Percentiles rank a stretch among this genome's conserved stretches.
Conservation (phyloP, 352 stramenopile genomes). For the Globisporangium okanoganense region DNA sequence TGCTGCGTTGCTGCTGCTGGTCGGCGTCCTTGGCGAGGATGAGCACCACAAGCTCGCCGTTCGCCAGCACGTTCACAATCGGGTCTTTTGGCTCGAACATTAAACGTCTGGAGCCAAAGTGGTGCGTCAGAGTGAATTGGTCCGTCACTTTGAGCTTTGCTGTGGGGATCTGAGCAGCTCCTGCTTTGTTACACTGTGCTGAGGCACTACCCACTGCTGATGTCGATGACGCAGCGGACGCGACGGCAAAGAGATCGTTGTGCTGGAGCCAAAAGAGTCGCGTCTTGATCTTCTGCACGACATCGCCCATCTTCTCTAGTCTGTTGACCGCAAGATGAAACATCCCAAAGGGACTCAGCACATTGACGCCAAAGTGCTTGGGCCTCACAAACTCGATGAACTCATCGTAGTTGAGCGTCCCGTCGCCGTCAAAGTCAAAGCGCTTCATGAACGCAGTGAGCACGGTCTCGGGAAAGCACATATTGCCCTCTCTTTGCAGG, state of each 20-base stretch:
- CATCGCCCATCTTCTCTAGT: slow-evolving; percentile 21
- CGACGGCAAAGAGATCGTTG: slow-evolving; percentile 35
- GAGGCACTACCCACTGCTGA: not conserved
- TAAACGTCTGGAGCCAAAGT: slow-evolving; percentile 32
- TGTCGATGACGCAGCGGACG: slow-evolving; percentile 8
- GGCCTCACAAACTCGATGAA: slow-evolving; percentile 40
- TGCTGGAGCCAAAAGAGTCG: slow-evolving; percentile 59
- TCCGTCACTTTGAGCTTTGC: slow-evolving; percentile 36
- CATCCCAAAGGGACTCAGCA: slow-evolving; percentile 43
- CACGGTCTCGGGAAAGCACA: slow-evolving; percentile 27
- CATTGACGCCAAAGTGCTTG: slow-evolving; percentile 38
- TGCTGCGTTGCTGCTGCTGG: not conserved
- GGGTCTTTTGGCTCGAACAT: slow-evolving; percentile 18
- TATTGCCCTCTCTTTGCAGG: slow-evolving; percentile 23
- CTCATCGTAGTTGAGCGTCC: slow-evolving; percentile 38
- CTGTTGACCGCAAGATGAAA: slow-evolving; percentile 34
- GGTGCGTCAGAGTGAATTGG: slow-evolving; percentile 27
- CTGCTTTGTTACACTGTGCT: not conserved
- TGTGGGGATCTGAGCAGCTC: not conserved
- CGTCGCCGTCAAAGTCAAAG: slow-evolving; percentile 44
- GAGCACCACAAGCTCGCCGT: slow-evolving; percentile 44
- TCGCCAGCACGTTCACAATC: slow-evolving; percentile 25
- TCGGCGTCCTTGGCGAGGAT: slow-evolving; percentile 8
- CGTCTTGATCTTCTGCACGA: slow-evolving; percentile 37
- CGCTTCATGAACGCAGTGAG: slow-evolving; percentile 38